A percentile compares a stretch with the other conserved stretches of the same genome.
phyloP scores from a whole-genome alignment of 306 rosid species.

The Cicer bijugum region DNA sequence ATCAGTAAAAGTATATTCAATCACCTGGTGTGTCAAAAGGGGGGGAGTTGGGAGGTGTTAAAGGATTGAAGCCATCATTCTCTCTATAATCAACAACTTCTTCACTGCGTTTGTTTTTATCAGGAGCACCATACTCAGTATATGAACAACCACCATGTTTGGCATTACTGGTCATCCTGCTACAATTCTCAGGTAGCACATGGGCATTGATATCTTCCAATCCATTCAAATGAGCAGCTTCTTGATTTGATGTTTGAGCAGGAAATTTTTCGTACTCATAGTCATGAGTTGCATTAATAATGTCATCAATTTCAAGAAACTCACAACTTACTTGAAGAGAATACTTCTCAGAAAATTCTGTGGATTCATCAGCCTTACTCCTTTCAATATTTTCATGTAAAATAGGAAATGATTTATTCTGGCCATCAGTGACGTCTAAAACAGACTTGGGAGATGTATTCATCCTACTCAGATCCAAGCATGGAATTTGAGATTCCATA shows the following conservation, averaged over 20 bases:
- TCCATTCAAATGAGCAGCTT: conserved; percentile 17
- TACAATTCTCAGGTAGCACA: not conserved
- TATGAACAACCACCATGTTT: conserved; percentile 24
- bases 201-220: conserved; percentile 31
- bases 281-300: conserved; percentile 38
- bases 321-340: conserved; percentile 25
- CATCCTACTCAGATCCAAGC: conserved; percentile 36
- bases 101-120: conserved; percentile 1
- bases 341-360: conserved; percentile 24
- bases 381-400: conserved; percentile 12
- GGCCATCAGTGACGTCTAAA: conserved; percentile 55
- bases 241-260: conserved; percentile 30
- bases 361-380: conserved; percentile 38
- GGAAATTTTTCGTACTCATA: conserved; percentile 4
- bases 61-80: conserved; percentile 50
- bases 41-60: conserved; percentile 68
- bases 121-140: conserved; percentile 23
- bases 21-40: conserved; percentile 63
- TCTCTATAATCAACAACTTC: conserved; percentile 37
- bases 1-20: not conserved
- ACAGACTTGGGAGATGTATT: conserved; percentile 74
- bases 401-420: conserved; percentile 13
- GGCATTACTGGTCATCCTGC: not conserved
- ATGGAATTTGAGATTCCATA: conserved; percentile 41
- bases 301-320: conserved; percentile 35